Conservation (phyloP, 2,329 filamentous ascomycete genomes). For the Fusarium sp. region DNA sequence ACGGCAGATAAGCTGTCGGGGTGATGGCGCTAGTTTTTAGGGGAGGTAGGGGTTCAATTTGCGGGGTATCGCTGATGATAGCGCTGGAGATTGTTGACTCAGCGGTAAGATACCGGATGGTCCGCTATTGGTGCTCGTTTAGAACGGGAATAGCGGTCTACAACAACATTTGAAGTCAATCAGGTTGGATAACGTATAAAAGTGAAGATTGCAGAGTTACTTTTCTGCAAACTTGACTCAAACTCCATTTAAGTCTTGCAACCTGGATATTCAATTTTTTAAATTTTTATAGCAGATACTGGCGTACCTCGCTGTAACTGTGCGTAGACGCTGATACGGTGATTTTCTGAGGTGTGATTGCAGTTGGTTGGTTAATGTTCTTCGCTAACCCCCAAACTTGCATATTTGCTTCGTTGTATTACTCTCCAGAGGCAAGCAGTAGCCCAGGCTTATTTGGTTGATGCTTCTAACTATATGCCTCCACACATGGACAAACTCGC, state of each 20-base stretch:
- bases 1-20: conserved; percentile 8
- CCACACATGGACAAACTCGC: no score
- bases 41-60: conserved; percentile 1
- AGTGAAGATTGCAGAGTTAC: background rate
- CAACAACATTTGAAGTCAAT: no score
- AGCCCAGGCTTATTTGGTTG: no score
- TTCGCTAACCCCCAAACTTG: no score
- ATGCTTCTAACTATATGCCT: no score
- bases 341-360: no score
- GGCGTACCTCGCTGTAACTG: rapidly evolving
- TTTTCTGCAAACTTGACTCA: background rate
- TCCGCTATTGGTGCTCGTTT: background rate
- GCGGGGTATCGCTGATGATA: conserved; percentile 16
- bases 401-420: no score
- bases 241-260: rapidly evolving
- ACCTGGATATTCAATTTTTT: background rate
- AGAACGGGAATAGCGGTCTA: background rate
- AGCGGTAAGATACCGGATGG: background rate
- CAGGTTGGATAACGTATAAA: no score
- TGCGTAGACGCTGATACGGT: background rate
- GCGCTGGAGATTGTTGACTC: background rate
- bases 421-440: rapidly evolving
- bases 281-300: rapidly evolving
- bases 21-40: background rate
- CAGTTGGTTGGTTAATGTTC: no score